These are phyloP conservation scores for Zygnema cylindricum DNA, from an alignment of 139 green algal genomes.

Conservation along the genomic window DNA sequence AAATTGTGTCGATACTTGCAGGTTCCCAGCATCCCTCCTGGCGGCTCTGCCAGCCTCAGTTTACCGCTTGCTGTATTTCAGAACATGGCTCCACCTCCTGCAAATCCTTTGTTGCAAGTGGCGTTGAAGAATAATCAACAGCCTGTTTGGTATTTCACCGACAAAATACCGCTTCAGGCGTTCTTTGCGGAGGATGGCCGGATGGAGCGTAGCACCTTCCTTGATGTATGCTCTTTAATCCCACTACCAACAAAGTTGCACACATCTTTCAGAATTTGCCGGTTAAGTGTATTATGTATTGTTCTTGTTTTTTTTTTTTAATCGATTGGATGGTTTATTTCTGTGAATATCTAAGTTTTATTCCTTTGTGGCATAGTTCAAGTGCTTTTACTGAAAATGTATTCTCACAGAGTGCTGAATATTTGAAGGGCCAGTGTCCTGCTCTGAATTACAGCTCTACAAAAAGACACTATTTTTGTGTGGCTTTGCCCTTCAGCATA, in stretches of 20 bases:
- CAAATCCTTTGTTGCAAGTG: constrained; percentile 71
- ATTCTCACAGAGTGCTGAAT: too few species aligned
- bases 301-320: too few species aligned
- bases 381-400: too few species aligned
- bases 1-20: too few species aligned
- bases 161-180: constrained; percentile 71
- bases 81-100: constrained; percentile 64
- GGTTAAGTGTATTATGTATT: not conserved
- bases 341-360: too few species aligned
- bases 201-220: constrained; percentile 60
- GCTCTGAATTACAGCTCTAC: too few species aligned
- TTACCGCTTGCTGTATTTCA: constrained; percentile 68
- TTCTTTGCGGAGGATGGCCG: constrained; percentile 62
- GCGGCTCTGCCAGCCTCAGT: constrained; percentile 18
- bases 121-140: constrained; percentile 83
- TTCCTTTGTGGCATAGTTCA: too few species aligned
- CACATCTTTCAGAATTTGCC: not conserved
- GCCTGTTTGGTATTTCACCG: constrained; percentile 89
- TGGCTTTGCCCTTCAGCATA: too few species aligned
- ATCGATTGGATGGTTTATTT: too few species aligned
- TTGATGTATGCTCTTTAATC: constrained; percentile 46
- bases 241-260: constrained; percentile 4
- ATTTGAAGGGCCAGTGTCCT: too few species aligned
- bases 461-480: too few species aligned
- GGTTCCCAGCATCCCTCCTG: constrained; percentile 37